Evolutionary conservation across 2,329 filamentous ascomycete species (phyloP), one percentile per base, ranked within the genome.

Genomic region (Colletotrichum truncatum): DNA sequence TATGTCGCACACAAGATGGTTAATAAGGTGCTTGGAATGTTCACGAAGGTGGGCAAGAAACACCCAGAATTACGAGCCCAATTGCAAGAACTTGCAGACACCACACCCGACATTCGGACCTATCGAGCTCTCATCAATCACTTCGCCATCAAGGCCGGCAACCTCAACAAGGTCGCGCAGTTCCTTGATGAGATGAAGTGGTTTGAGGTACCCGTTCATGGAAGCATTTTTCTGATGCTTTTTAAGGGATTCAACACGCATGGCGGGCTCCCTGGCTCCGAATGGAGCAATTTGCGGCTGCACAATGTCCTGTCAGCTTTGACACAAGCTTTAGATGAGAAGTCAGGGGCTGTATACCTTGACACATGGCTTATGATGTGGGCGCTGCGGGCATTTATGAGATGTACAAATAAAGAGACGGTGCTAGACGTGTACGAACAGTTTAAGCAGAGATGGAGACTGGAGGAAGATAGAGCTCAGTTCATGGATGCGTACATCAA

Each of bases 231-330:
- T 72, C 82, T 96, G 36, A 85, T 91, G 7, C 82, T 98, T 4
- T 92, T 98, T 78, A 91, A 93, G 71, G 94, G 92, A 0, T 99
- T 98, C 73, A 84, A 85, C 30, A 76, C 81, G 3, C 90, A 97
- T 73, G 95, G 94, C 10, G 89, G 88, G 25, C 74, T 82, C 23
- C 81, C 68, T 1, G 77, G 89, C 68, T 89, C 89, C 0, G 84
- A 87, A 11, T 99, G 96, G 95, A 93, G 88, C 26, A 80, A 82
- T 28, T 78, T 85, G 68, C 85, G 89, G n/a, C 85, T 98, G 3
- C 84, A 90, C 43, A 84, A 82, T 41, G 87, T 93, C 10, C 91
- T 92, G 84, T 76, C 82, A 8, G 86, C 91, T 1, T 88, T 94
- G 68, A 79, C 91, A 12, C 75, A 81, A 12, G 84, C 86, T 0